phyloP scores from a whole-genome alignment of 2,329 filamentous ascomycete genomes.

The Lithohypha guttulata region DNA sequence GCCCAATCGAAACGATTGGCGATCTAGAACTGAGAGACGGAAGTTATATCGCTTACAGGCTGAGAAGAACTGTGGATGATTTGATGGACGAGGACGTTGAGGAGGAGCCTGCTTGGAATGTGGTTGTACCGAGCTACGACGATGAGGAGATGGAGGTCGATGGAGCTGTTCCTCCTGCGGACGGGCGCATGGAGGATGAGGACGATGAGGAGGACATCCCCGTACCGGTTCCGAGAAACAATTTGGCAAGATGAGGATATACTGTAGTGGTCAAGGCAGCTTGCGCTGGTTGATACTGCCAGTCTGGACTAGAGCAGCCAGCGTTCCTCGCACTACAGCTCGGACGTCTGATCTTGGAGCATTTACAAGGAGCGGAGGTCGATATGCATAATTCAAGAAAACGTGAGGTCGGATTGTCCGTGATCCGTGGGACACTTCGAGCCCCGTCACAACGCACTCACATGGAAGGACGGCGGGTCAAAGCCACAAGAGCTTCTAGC shows the following conservation, averaged over 20 bases:
- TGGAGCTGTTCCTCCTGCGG: conserved; percentile 1
- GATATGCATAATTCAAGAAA: too few relatives aligned
- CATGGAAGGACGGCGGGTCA: too few relatives aligned
- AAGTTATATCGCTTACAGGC: conserved; percentile 31
- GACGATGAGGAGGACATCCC: conserved; percentile 39
- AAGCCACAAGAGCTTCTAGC: too few relatives aligned
- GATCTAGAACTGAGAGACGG: conserved; percentile 32
- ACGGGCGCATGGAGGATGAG: conserved; percentile 29
- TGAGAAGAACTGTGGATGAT: conserved; percentile 16
- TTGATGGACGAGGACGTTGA: conserved; percentile 11
- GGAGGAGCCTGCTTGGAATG: conserved; percentile 49
- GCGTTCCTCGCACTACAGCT: too few relatives aligned
- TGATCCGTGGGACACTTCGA: too few relatives aligned
- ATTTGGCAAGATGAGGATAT: conserved; percentile 5
- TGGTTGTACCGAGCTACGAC: conserved; percentile 24
- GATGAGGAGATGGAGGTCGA: conserved; percentile 19
- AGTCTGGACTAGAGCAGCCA: too few relatives aligned
- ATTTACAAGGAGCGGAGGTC: too few relatives aligned
- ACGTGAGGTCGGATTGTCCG: too few relatives aligned
- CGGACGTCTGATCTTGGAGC: too few relatives aligned
- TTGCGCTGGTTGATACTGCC: too few relatives aligned
- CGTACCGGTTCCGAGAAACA: conserved; percentile 38
- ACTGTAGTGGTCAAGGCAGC: too few relatives aligned
- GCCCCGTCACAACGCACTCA: too few relatives aligned
- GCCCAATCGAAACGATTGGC: conserved; percentile 25